Evolutionary conservation across 345 rosid genomes (phyloP).

Genomic region (Camelina neglecta): DNA sequence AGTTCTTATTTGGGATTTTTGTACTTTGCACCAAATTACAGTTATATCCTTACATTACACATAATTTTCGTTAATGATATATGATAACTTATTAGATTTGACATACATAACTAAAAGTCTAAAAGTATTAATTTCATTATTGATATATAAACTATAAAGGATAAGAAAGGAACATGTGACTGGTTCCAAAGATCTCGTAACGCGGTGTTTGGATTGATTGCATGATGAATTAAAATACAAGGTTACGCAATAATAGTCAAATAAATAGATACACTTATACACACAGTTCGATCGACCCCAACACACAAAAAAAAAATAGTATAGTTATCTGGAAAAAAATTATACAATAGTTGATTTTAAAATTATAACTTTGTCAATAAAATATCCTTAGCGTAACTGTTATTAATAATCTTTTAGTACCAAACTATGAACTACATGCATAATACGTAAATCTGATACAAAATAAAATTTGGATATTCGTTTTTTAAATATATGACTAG

Average conservation of each 20-base stretch:
- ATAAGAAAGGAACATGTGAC: conserved; percentile 39
- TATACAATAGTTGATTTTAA: neutral
- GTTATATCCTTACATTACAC: neutral
- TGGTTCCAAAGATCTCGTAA: conserved; percentile 37
- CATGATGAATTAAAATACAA: conserved; percentile 29
- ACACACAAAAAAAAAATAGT: neutral
- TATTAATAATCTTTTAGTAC: neutral
- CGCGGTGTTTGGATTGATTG: conserved; percentile 30
- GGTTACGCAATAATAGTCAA: conserved; percentile 30
- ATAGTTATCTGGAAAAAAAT: neutral
- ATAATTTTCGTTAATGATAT: neutral
- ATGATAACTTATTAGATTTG: neutral
- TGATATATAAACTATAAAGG: neutral
- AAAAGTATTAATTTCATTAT: neutral
- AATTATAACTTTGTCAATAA: neutral
- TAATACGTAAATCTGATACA: neutral
- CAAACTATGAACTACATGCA: neutral
- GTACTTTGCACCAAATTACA: neutral
- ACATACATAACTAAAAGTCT: neutral
- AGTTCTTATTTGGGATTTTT: conserved; percentile 29
- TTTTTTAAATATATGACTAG: conserved; percentile 4
- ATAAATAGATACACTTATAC: neutral
- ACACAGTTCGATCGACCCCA: neutral
- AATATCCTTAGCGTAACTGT: neutral
- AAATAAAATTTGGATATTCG: conserved; percentile 1